Base-by-base conservation (phyloP, 306 rosid genomes). In the Lathyrus aphaca region DNA sequence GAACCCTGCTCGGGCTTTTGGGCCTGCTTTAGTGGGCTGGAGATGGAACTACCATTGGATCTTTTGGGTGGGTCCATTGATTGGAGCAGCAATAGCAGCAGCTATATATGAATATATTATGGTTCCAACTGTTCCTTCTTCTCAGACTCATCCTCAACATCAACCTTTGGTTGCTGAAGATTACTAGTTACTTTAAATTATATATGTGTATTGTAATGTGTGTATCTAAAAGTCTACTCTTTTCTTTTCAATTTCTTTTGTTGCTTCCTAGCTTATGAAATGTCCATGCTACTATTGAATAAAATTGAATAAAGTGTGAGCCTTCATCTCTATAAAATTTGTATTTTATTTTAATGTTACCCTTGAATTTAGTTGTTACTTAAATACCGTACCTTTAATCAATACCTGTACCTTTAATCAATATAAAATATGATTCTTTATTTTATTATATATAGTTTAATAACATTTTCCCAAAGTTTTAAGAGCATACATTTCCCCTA, bases 1-100 rank as follows among this genome's bases (percentile, higher is more conserved):
- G 98, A 94, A 90, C 80, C 98, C 98, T 0, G 98, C 97, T 10
- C 64, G 88, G 56, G 98, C 96, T 11, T 94, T 94, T 48, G 98
- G 98, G 65, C 98, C 98, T 9, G 77, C 97, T 0, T 50, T 94
- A 39, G 94, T 94, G 58, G 97, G 96, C 42, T 84, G 96, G 92
- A 84, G 97, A 69, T 94, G 98, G 98, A 49, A 56, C 48, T 74
- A 81, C 77, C 98, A 94, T 59, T 94, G 98, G 98, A 81, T 90
- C 82, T 94, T 69, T 65, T 94, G 98, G 98, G 75, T 88, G 0
- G 98, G 98, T 0, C 98, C 98, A 25, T 72, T 94, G 0, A 1
- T 94, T 15, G 98, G 98, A 1, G 97, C 95, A 5, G 97, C 85
- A 12, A 46, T 94, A 5, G 98, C 98, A 5, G 95, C 86, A 6